These are phyloP conservation scores for Leptographium procerum DNA, from an alignment of 2,329 filamentous ascomycete genomes.

Conservation along the genomic window DNA sequence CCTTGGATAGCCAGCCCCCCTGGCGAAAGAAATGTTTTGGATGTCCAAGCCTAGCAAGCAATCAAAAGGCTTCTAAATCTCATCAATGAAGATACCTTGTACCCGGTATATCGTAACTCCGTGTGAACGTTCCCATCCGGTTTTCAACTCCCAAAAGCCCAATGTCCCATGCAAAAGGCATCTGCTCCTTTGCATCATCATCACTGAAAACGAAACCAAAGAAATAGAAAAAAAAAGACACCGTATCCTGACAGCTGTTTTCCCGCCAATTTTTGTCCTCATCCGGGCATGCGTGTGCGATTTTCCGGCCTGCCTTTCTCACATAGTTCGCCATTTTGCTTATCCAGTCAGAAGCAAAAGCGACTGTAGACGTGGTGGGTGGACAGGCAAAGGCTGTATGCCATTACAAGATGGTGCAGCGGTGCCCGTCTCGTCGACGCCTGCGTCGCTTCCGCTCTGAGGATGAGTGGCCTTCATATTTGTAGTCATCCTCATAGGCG, in stretches of 20 bases:
- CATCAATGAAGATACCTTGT: neutral
- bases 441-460: slow-evolving; percentile 21
- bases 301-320: neutral
- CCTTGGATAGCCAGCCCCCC: neutral
- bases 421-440: slow-evolving; percentile 22
- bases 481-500: slow-evolving; percentile 27
- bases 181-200: neutral
- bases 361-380: neutral
- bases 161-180: neutral
- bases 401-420: slow-evolving; percentile 32
- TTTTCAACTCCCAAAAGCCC: neutral
- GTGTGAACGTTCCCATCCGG: neutral
- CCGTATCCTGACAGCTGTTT: neutral
- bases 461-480: slow-evolving; percentile 24
- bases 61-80: neutral
- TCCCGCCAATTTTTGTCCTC: neutral
- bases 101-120: slow-evolving; percentile 3
- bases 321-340: neutral
- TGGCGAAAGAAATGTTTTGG: neutral
- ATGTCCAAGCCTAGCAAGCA: neutral
- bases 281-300: neutral
- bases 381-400: neutral
- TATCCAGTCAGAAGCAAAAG: neutral
- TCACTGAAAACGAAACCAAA: neutral
- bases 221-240: neutral